These are phyloP conservation scores for Micromonas commoda DNA, from an alignment of 139 green algal species.

Conservation along the genomic window DNA sequence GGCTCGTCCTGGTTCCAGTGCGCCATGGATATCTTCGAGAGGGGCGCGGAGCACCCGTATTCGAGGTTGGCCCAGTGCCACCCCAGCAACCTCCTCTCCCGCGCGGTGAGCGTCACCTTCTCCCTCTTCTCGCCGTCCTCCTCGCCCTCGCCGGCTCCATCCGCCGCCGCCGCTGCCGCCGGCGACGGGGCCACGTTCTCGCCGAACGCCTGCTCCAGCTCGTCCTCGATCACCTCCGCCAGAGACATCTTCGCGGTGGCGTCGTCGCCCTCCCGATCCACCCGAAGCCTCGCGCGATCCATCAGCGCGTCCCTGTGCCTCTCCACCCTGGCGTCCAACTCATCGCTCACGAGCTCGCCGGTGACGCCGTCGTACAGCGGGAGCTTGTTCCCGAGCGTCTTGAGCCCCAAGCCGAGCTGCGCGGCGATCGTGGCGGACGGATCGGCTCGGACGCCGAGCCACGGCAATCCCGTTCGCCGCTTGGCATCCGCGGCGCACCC, in stretches of 20 bases:
- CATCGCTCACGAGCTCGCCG: constrained; percentile 36
- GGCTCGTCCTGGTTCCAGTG: constrained; percentile 83
- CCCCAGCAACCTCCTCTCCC: constrained; percentile 50
- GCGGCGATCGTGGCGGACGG: constrained; percentile 50
- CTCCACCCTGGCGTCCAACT: constrained; percentile 46
- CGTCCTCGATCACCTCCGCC: constrained; percentile 28
- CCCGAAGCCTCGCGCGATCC: constrained; percentile 45
- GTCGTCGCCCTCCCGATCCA: constrained; percentile 21
- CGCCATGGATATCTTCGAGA: constrained; percentile 46
- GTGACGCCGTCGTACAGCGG: constrained; percentile 58
- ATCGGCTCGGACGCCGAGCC: constrained; percentile 46
- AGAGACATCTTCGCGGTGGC: constrained; percentile 21
- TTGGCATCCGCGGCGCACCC: constrained; percentile 29
- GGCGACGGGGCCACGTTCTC: neutral
- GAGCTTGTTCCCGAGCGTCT: constrained; percentile 45
- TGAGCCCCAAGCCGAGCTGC: constrained; percentile 56
- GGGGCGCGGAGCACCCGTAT: constrained; percentile 66
- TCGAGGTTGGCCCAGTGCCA: constrained; percentile 86
- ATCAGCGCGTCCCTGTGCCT: constrained; percentile 56
- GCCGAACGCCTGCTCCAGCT: constrained; percentile 22
- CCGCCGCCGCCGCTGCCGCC: neutral
- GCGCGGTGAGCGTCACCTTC: constrained; percentile 29
- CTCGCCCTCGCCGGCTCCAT: neutral
- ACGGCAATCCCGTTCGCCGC: constrained; percentile 9
- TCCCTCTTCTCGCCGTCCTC: constrained; percentile 14